Conservation (phyloP, 1,284 basidiomycete species). For the Apiotrichum veenhuisii region DNA sequence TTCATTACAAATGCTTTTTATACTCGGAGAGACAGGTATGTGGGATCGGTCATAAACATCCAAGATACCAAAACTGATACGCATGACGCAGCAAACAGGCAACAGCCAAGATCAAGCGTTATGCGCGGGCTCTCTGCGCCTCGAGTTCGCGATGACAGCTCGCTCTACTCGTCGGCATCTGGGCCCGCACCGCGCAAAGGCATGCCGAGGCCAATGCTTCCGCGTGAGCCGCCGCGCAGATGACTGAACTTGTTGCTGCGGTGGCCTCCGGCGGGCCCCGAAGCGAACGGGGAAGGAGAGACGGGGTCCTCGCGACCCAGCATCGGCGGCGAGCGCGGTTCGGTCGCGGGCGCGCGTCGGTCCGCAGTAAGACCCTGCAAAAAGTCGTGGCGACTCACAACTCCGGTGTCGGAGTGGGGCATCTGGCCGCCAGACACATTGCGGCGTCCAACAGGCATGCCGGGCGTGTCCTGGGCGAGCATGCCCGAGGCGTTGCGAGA, state of each 20-base stretch:
- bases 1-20: neutral
- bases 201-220: conserved; percentile 20
- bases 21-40: neutral
- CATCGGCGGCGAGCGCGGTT: conserved; percentile 14
- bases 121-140: too few species aligned
- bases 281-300: conserved; percentile 29
- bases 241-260: conserved; percentile 30
- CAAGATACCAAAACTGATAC: neutral
- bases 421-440: conserved; percentile 18
- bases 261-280: conserved; percentile 9
- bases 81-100: neutral
- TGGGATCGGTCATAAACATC: neutral
- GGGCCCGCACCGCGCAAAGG: conserved; percentile 18
- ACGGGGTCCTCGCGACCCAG: conserved; percentile 29
- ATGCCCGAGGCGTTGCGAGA: conserved; percentile 29
- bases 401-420: conserved; percentile 20
- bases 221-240: conserved; percentile 33
- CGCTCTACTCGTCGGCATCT: neutral
- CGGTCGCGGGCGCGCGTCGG: conserved; percentile 5
- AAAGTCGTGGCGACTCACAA: conserved; percentile 37
- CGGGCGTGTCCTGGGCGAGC: conserved; percentile 26
- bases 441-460: conserved; percentile 11
- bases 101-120: neutral
- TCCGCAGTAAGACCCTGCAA: conserved; percentile 21
- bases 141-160: too few species aligned